These are phyloP conservation scores for Teratosphaeriaceae sp. DNA, from an alignment of 2,329 filamentous ascomycete genomes.

Conservation along the genomic window DNA sequence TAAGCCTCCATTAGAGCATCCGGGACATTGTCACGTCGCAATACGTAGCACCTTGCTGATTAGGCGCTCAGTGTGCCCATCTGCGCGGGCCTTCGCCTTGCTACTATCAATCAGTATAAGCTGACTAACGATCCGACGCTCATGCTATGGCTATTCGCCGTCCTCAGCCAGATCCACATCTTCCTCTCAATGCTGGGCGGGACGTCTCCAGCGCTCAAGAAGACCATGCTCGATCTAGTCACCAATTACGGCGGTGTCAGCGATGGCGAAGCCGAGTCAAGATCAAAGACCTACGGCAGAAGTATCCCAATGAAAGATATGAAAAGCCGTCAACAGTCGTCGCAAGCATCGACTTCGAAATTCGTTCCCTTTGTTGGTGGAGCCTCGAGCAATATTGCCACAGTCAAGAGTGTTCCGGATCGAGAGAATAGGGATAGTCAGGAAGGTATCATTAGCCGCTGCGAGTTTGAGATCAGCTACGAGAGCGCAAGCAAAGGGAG, in stretches of 20 bases:
- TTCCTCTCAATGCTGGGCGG: slow-evolving; percentile 3
- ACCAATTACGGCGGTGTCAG: slow-evolving; percentile 3
- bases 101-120: background rate
- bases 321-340: background rate
- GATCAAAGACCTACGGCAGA: background rate
- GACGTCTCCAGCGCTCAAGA: slow-evolving; percentile 5
- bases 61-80: slow-evolving; percentile 1
- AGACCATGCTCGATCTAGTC: slow-evolving; percentile 3
- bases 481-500: background rate
- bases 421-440: slow-evolving; percentile 2
- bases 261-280: background rate
- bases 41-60: background rate
- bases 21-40: background rate
- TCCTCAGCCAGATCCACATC: slow-evolving; percentile 3
- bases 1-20: background rate
- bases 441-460: slow-evolving; percentile 4
- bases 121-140: slow-evolving; percentile 1
- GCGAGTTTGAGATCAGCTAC: slow-evolving; percentile 4
- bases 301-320: slow-evolving; percentile 2
- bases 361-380: slow-evolving; percentile 1
- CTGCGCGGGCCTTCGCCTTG: slow-evolving; percentile 4
- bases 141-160: slow-evolving; percentile 1
- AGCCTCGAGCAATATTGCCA: background rate
- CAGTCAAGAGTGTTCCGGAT: background rate
- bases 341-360: background rate